A percentile compares a stretch with the other conserved stretches of the same genome.
Evolutionary conservation across 2,329 filamentous ascomycete genomes (phyloP).

Genomic region (Colletotrichum musicola): DNA sequence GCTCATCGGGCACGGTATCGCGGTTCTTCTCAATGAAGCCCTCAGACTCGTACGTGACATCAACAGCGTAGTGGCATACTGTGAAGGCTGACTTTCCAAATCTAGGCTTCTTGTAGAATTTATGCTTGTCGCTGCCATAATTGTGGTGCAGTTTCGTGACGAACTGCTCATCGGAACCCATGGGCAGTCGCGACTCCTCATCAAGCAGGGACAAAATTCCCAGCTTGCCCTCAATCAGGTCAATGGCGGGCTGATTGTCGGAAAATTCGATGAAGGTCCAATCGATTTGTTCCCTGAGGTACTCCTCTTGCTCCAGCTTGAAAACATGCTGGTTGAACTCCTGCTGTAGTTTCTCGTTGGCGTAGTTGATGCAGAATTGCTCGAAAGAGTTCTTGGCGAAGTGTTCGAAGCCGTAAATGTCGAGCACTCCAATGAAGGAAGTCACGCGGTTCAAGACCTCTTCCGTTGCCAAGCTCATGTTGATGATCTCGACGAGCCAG

Average conservation of each 20-base stretch:
- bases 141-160: slow-evolving; percentile 97
- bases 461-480: slow-evolving; percentile 88
- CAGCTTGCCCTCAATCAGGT: slow-evolving; percentile 96
- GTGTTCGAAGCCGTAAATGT: slow-evolving; percentile 99
- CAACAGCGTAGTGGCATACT: slow-evolving; percentile 97
- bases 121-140: slow-evolving; percentile 89
- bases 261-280: slow-evolving; percentile 99
- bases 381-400: slow-evolving; percentile 99
- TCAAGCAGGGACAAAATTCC: slow-evolving; percentile 93
- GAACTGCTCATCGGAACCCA: slow-evolving; percentile 97
- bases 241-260: slow-evolving; percentile 98
- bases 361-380: slow-evolving; percentile 99
- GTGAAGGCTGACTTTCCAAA: slow-evolving; percentile 98
- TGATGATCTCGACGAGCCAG: slow-evolving; percentile 99
- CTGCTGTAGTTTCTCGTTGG: slow-evolving; percentile 98
- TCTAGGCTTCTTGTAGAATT: slow-evolving; percentile 98
- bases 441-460: slow-evolving; percentile 84
- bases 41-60: slow-evolving; percentile 98
- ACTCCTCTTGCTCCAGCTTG: slow-evolving; percentile 98
- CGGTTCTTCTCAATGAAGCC: slow-evolving; percentile 99
- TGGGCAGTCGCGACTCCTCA: slow-evolving; percentile 95
- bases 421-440: slow-evolving; percentile 96
- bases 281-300: slow-evolving; percentile 94
- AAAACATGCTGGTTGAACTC: slow-evolving; percentile 99
- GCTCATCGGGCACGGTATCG: slow-evolving; percentile 98